phyloP scores from a whole-genome alignment of 805 yeast species.

The Teunomyces pallodes region DNA sequence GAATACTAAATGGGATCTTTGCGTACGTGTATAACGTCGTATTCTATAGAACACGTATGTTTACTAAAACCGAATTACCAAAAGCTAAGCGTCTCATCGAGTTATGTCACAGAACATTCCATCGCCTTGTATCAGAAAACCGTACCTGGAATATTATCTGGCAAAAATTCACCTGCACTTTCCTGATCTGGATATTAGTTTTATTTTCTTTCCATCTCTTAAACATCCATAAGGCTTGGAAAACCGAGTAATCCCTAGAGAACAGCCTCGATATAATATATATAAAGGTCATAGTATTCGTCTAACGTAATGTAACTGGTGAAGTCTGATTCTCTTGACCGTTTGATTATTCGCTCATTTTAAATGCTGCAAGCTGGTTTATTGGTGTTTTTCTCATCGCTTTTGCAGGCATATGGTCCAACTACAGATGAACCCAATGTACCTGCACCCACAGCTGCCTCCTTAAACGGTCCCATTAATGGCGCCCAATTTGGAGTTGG shows the following conservation, averaged over 20 bases:
- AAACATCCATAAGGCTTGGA: background rate
- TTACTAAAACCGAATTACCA: too few relatives aligned
- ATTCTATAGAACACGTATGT: background rate
- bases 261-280: background rate
- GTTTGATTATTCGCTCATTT: background rate
- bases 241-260: background rate
- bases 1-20: background rate
- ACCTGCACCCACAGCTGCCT: background rate
- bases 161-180: background rate
- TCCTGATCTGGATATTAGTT: background rate
- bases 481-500: background rate
- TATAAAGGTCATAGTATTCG: background rate
- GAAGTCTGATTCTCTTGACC: background rate
- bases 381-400: background rate
- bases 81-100: background rate
- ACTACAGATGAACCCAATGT: background rate
- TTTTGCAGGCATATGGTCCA: background rate
- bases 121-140: background rate
- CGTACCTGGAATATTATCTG: background rate
- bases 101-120: background rate
- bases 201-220: background rate
- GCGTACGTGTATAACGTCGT: background rate
- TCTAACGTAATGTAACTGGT: background rate
- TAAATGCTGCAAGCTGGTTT: slow-evolving; percentile 1
- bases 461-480: background rate